phyloP scores from a whole-genome alignment of 768 basidiomycete genomes.

The Rhodotorula sphaerocarpa region DNA sequence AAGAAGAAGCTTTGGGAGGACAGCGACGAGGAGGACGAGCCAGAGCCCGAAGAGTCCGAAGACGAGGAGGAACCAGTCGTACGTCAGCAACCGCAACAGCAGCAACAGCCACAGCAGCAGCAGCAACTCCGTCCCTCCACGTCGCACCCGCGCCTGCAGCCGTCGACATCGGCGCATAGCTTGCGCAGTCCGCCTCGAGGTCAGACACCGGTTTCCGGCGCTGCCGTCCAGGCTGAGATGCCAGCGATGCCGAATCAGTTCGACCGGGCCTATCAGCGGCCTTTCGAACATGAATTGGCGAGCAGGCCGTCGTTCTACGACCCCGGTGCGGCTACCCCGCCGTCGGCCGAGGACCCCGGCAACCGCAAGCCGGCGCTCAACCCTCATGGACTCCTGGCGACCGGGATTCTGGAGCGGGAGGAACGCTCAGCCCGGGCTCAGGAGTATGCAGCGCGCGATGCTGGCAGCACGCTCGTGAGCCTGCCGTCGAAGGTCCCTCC shows the following conservation, averaged over 20 bases:
- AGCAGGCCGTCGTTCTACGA: slow-evolving; percentile 52
- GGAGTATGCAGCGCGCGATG: slow-evolving; percentile 85
- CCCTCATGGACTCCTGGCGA: slow-evolving; percentile 67
- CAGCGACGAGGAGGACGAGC: slow-evolving; percentile 56
- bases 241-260: background rate
- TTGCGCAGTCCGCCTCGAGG: slow-evolving; percentile 3
- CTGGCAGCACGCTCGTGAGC: slow-evolving; percentile 83
- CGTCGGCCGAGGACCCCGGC: slow-evolving; percentile 5
- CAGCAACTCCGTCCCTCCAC: slow-evolving; percentile 11
- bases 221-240: slow-evolving; percentile 5
- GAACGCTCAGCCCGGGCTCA: slow-evolving; percentile 92
- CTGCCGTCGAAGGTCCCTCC: slow-evolving; percentile 92
- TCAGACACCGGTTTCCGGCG: slow-evolving; percentile 4
- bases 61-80: slow-evolving; percentile 34
- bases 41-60: slow-evolving; percentile 37
- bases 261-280: background rate
- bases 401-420: slow-evolving; percentile 89
- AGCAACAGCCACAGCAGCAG: slow-evolving; percentile 6
- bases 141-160: background rate
- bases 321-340: slow-evolving; percentile 44
- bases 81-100: background rate
- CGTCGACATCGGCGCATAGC: background rate
- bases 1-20: slow-evolving; percentile 77
- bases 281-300: slow-evolving; percentile 3
- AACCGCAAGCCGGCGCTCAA: slow-evolving; percentile 19